Conservation (phyloP, 495 filamentous ascomycete genomes). For the Aspergillus coremiiformis region DNA sequence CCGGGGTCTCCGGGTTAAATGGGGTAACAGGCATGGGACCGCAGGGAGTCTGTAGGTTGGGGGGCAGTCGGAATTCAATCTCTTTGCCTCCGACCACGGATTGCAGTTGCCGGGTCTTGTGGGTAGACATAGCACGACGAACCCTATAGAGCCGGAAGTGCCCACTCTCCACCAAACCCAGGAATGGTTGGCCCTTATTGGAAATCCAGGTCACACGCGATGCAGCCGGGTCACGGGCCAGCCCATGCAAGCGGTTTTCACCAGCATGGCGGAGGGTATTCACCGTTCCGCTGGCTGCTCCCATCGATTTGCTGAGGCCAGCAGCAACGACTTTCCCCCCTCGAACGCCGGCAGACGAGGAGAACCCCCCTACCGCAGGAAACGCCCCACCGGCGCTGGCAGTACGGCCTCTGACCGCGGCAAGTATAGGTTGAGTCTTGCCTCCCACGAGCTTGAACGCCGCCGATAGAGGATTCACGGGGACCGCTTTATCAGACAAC, state of each 20-base stretch:
- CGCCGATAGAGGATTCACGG: slow-evolving; percentile 56
- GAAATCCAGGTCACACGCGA: slow-evolving; percentile 37
- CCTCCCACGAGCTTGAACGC: slow-evolving; percentile 50
- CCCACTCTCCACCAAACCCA: slow-evolving; percentile 34
- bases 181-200: slow-evolving; percentile 28
- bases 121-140: slow-evolving; percentile 37
- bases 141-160: slow-evolving; percentile 60
- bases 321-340: slow-evolving; percentile 75
- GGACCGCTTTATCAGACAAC: slow-evolving; percentile 42
- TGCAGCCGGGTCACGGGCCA: slow-evolving; percentile 35
- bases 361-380: slow-evolving; percentile 38
- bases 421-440: slow-evolving; percentile 52
- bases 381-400: slow-evolving; percentile 44
- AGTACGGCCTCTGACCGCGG: slow-evolving; percentile 46
- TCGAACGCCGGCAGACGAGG: slow-evolving; percentile 60
- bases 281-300: slow-evolving; percentile 70
- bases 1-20: slow-evolving; percentile 23
- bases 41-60: slow-evolving; percentile 28
- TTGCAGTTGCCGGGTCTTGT: slow-evolving; percentile 42
- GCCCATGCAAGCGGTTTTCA: slow-evolving; percentile 69
- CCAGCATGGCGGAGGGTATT: slow-evolving; percentile 73
- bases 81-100: slow-evolving; percentile 50
- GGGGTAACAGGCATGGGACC: slow-evolving; percentile 29
- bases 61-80: slow-evolving; percentile 57
- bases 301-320: slow-evolving; percentile 75